Percentiles rank a stretch among this genome's conserved stretches.
Conservation (phyloP, 768 basidiomycete genomes). For the Phlebiopsis gigantea region DNA sequence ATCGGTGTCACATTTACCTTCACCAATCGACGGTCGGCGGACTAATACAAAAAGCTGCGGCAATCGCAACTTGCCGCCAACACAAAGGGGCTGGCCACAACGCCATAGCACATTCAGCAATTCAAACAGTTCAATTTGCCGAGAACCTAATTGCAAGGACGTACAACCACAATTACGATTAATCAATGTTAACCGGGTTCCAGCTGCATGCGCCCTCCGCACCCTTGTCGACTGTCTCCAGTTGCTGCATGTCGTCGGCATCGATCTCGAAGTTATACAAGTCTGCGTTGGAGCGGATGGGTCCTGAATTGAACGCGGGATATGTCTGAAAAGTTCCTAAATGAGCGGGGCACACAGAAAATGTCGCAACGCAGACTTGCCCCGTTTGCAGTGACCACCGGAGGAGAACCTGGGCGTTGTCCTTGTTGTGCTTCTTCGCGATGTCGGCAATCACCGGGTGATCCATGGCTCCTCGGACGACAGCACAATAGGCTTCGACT, state of each 20-base stretch:
- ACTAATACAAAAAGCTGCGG: no score
- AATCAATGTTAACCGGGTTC: constrained; percentile 66
- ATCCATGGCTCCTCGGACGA: constrained; percentile 46
- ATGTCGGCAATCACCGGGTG: constrained; percentile 49
- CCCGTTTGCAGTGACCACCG: constrained; percentile 88
- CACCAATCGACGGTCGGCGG: no score
- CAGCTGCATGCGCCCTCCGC: constrained; percentile 71
- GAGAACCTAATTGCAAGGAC: background rate
- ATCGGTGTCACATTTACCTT: no score
- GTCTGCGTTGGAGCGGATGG: constrained; percentile 69
- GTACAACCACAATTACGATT: background rate
- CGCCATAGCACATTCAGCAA: background rate
- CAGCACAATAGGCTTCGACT: constrained; percentile 52
- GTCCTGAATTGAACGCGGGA: constrained; percentile 61
- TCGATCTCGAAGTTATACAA: constrained; percentile 73
- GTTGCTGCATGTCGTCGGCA: constrained; percentile 53
- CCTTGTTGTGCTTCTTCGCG: constrained; percentile 56
- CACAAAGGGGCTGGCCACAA: background rate
- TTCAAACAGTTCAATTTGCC: background rate
- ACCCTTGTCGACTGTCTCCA: constrained; percentile 72
- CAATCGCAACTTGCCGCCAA: no score
- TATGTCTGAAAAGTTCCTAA: constrained; percentile 42
- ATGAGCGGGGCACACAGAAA: background rate
- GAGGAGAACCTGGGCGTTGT: constrained; percentile 75
- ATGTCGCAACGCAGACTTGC: constrained; percentile 32